phyloP scores from a whole-genome alignment of 1,284 basidiomycete genomes.

The Papiliotrema fonsecae region DNA sequence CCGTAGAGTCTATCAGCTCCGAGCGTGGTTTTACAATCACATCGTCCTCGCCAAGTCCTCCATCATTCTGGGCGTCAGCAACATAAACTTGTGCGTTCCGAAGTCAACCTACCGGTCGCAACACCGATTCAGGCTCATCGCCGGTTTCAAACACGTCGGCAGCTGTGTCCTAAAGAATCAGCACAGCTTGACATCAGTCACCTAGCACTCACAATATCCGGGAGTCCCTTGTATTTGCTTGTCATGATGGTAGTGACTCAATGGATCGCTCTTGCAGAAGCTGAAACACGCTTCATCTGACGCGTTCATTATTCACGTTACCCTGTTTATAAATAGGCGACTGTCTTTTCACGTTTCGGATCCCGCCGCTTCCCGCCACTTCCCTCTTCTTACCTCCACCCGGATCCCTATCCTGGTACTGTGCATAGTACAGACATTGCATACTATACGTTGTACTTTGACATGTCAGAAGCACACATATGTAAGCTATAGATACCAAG shows the following conservation, averaged over 20 bases:
- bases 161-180: constrained; percentile 66
- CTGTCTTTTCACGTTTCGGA: too few species aligned
- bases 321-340: not conserved
- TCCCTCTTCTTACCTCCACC: not conserved
- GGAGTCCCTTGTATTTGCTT: constrained; percentile 77
- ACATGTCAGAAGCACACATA: not conserved
- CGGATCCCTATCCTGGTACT: too few species aligned
- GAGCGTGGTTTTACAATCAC: constrained; percentile 8
- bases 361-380: too few species aligned
- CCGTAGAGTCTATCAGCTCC: constrained; percentile 23
- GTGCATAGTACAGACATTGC: too few species aligned
- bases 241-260: constrained; percentile 14
- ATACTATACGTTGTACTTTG: not conserved
- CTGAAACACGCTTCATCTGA: not conserved
- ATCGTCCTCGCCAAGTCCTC: constrained; percentile 18
- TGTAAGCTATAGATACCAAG: not conserved
- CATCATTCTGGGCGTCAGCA: constrained; percentile 16
- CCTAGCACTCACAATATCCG: constrained; percentile 69
- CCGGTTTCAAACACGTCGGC: constrained; percentile 90
- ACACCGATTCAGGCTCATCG: constrained; percentile 51
- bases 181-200: not conserved
- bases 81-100: not conserved
- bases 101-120: constrained; percentile 23
- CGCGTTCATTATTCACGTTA: not conserved
- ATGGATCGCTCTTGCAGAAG: not conserved